Conservation (phyloP, 495 filamentous ascomycete species). For the Aspergillus funiculosus region DNA sequence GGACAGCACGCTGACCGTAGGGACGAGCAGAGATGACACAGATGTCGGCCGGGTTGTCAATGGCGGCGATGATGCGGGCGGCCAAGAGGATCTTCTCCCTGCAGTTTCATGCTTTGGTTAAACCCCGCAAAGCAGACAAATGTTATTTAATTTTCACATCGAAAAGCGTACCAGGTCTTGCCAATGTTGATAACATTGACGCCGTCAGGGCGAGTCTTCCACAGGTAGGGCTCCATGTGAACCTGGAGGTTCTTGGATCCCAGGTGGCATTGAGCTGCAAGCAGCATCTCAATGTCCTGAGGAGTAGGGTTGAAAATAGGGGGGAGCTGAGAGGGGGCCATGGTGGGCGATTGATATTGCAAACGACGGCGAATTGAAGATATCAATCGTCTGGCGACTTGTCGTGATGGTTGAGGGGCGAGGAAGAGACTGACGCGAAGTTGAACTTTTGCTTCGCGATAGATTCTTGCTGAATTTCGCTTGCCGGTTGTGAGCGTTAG, state of each 20-base stretch:
- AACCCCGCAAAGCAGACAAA: constrained; percentile 10
- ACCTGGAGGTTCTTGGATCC: constrained; percentile 98
- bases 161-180: constrained; percentile 86
- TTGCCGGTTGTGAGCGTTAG: constrained; percentile 41
- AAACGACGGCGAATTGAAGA: constrained; percentile 43
- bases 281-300: constrained; percentile 97
- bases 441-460: constrained; percentile 29
- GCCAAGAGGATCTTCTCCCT: constrained; percentile 99
- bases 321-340: constrained; percentile 90
- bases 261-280: constrained; percentile 92
- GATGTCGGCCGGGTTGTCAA: constrained; percentile 98
- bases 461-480: constrained; percentile 33
- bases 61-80: constrained; percentile 94
- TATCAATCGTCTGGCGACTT: constrained; percentile 52
- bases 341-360: constrained; percentile 60
- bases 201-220: constrained; percentile 97
- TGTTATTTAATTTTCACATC: constrained; percentile 1
- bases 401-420: constrained; percentile 40
- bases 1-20: constrained; percentile 97
- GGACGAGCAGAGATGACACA: constrained; percentile 99
- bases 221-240: constrained; percentile 99
- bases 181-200: constrained; percentile 98
- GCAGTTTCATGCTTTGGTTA: constrained; percentile 27
- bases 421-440: constrained; percentile 33
- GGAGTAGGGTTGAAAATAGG: constrained; percentile 79